Percentiles rank a stretch among this genome's conserved stretches.
Evolutionary conservation across 139 green algal species (phyloP).

Genomic region (Coelastrella sp.): DNA sequence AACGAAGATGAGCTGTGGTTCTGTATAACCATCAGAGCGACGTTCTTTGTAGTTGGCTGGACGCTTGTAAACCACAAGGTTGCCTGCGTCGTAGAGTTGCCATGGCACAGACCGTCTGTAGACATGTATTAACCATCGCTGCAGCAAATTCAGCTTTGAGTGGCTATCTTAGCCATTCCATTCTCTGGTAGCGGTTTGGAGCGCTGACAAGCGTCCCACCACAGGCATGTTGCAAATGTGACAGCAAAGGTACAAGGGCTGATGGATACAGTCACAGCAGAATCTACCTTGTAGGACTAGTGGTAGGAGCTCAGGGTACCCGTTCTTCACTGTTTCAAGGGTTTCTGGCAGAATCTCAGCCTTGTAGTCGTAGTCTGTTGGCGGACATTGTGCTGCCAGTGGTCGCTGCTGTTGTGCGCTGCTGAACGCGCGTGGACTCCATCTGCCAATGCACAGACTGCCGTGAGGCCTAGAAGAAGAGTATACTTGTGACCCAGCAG

Average conservation of each 20-base stretch:
- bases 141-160: too few relatives aligned
- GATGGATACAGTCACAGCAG: neutral
- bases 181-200: too few relatives aligned
- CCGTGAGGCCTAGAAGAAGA: too few relatives aligned
- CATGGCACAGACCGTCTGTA: too few relatives aligned
- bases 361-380: slow-evolving; percentile 53
- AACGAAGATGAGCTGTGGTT: slow-evolving; percentile 77
- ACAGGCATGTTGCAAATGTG: too few relatives aligned
- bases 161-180: too few relatives aligned
- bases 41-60: slow-evolving; percentile 75
- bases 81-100: slow-evolving; percentile 66
- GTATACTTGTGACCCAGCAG: too few relatives aligned
- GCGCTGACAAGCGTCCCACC: too few relatives aligned
- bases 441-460: neutral
- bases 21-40: slow-evolving; percentile 78
- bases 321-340: neutral
- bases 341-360: slow-evolving; percentile 1
- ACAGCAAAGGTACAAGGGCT: too few relatives aligned
- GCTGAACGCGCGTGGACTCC: neutral
- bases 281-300: slow-evolving; percentile 59
- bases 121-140: too few relatives aligned
- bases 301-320: slow-evolving; percentile 55
- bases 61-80: slow-evolving; percentile 68
- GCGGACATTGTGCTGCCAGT: slow-evolving; percentile 37
- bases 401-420: slow-evolving; percentile 1